Evolutionary conservation across 768 basidiomycete genomes (phyloP), one percentile per base, ranked within the genome.

Genomic region (Cystofilobasidium bisporidii): DNA sequence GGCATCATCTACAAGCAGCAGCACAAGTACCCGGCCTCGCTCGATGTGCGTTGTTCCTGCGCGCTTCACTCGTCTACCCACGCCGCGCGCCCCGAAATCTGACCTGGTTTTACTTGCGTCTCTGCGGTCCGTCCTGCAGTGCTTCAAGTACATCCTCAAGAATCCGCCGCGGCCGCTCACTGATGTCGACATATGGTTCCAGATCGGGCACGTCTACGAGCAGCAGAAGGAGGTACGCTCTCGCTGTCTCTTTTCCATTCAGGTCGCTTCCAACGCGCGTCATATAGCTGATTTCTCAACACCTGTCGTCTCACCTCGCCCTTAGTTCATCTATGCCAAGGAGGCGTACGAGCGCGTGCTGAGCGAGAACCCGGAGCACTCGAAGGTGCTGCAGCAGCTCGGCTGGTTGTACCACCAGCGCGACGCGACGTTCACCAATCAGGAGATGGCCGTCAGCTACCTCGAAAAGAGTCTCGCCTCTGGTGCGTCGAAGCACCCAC

Each of bases 1-100:
- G 96, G 96, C 41, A 98, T 99, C 75, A 99, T 99, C 70, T 98
- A 98, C 82, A 98, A 99, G 80, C 94, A 97, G 75, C 94, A 98
- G 75, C 86, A 88, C 73, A 97, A 97, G 79, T 97, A 91, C 72
- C 80, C 84, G 1, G 88, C 91, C 17, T 88, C 86, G 15, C 82
- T 99, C 3, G 83, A 84, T 30, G 79, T 81, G 63, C 56, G 77
- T 75, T 18, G 43, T 41, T 33, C 28, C n/a, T n/a, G n/a, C n/a
- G n/a, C n/a, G n/a, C n/a, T n/a, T n/a, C n/a, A n/a, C n/a, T n/a
- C n/a, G n/a, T n/a, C n/a, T n/a, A n/a, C n/a, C n/a, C n/a, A n/a
- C n/a, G n/a, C n/a, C n/a, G n/a, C n/a, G n/a, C n/a, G n/a, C n/a
- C n/a, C n/a, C n/a, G n/a, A n/a, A n/a, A n/a, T n/a, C n/a, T n/a